phyloP scores from a whole-genome alignment of 306 rosid genomes.

The Fagus crenata region DNA sequence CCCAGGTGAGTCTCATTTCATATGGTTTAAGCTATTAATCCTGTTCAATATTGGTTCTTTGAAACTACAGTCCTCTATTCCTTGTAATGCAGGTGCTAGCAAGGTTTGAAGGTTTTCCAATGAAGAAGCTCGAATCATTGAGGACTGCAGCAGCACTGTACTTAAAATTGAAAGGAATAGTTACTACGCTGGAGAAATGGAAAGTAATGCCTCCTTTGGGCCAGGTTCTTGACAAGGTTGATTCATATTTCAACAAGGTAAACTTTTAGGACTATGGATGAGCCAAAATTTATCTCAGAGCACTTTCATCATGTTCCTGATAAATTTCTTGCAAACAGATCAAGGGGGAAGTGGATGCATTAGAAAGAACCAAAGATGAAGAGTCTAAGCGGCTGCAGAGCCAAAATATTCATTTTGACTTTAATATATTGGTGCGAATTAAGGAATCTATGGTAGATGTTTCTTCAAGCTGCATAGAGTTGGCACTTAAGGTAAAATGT shows the following conservation, averaged over 20 bases:
- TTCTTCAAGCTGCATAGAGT: slow-evolving; percentile 50
- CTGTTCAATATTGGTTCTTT: not conserved
- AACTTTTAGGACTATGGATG: not conserved
- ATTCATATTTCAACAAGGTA: slow-evolving; percentile 36
- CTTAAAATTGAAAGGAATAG: slow-evolving; percentile 32
- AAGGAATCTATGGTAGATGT: slow-evolving; percentile 46
- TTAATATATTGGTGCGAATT: slow-evolving; percentile 29
- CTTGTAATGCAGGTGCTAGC: slow-evolving; percentile 23
- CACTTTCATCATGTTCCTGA: not conserved
- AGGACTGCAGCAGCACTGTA: slow-evolving; percentile 44
- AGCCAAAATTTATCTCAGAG: not conserved
- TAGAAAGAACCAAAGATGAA: slow-evolving; percentile 44
- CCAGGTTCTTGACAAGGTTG: slow-evolving; percentile 33
- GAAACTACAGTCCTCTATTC: not conserved
- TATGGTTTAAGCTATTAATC: no score
- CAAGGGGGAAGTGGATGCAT: slow-evolving; percentile 30
- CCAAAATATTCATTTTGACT: slow-evolving; percentile 42
- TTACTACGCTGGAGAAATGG: slow-evolving; percentile 27
- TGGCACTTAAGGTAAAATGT: slow-evolving; percentile 37
- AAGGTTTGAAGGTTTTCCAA: slow-evolving; percentile 29
- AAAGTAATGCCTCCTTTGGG: slow-evolving; percentile 29
- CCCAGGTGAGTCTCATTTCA: slow-evolving; percentile 26
- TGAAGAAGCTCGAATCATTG: slow-evolving; percentile 41
- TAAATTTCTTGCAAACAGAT: slow-evolving; percentile 2
- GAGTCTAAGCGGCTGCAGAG: slow-evolving; percentile 29